Conservation (phyloP, 2,329 filamentous ascomycete species). For the Hymenoscyphus fructigenus region DNA sequence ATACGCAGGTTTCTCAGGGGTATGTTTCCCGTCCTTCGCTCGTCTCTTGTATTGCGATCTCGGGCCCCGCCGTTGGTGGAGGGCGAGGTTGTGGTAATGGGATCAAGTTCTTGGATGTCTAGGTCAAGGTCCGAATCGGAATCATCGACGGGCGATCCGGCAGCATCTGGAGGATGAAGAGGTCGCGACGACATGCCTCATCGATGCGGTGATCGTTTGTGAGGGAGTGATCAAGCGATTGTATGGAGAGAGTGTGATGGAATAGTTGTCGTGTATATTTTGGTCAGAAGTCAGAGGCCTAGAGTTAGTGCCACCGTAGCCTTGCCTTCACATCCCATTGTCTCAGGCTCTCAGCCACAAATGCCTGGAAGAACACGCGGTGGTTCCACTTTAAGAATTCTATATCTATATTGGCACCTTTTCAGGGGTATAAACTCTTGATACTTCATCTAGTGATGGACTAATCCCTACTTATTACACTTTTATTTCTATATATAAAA, state of each 20-base stretch:
- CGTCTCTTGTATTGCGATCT: conserved; percentile 32
- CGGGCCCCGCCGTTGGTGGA: conserved; percentile 27
- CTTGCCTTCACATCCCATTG: conserved; percentile 19
- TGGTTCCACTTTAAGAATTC: too few species aligned
- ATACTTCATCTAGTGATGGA: too few species aligned
- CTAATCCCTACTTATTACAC: too few species aligned
- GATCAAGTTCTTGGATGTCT: conserved; percentile 78
- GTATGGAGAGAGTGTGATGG: background rate
- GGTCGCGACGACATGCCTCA: conserved; percentile 40
- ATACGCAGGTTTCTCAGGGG: conserved; percentile 70
- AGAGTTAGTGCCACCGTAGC: conserved; percentile 18
- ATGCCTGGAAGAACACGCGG: background rate
- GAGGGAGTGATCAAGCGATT: background rate
- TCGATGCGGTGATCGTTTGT: conserved; percentile 32
- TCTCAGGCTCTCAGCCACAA: conserved; percentile 23
- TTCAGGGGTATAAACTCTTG: too few species aligned
- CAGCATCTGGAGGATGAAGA: conserved; percentile 40
- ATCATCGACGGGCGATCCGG: conserved; percentile 65
- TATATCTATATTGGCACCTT: too few species aligned
- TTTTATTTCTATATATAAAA: too few species aligned
- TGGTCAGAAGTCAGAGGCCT: background rate
- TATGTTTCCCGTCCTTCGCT: conserved; percentile 48
- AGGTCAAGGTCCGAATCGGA: conserved; percentile 76
- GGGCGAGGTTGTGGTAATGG: conserved; percentile 39
- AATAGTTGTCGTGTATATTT: background rate